Evolutionary conservation across 192 early-diverging fungal species (phyloP), one percentile per base, ranked within the genome.

Genomic region (Coemansia sp.): DNA sequence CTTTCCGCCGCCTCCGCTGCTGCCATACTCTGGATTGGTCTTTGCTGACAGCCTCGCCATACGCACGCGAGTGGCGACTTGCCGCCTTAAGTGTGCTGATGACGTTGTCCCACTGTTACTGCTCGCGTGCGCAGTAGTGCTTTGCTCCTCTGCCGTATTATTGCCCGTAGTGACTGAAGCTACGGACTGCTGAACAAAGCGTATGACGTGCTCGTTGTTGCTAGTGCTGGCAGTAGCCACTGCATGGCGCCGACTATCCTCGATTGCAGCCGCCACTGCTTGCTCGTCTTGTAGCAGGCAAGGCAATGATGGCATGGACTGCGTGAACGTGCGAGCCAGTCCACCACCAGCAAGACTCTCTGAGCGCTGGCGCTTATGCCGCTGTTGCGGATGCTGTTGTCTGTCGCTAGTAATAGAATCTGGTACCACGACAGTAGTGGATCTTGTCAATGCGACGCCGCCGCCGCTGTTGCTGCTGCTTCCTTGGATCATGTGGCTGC

Each of bases 1-100:
- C 32, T 54, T 38, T 38, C 37, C 10, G 6, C 37, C 37, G 35
- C 36, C 24, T 3, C 51, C 25, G 0, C 62, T 31, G 40, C 32
- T 45, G 47, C 24, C 25, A 17, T 63, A 62, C 67, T 70, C 68
- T 14, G 68, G 68, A 32, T 62, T 62, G 10, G 68, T 70, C 6
- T 38, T 43, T 3, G 68, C 60, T 7, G 68, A 41, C 39, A 70
- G 60, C 32, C 60, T 40, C 54, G 68, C 62, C 53, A 54, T 27
- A 29, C 68, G 68, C 41, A 70, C 47, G 15, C 20, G 59, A 37
- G 24, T 42, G 45, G 29, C 32, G n/a, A 24, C 31, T n/a, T n/a
- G n/a, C n/a, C n/a, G n/a, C n/a, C n/a, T n/a, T n/a, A n/a, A n/a
- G n/a, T n/a, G n/a, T n/a, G n/a, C n/a, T n/a, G n/a, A n/a, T n/a